phyloP scores from a whole-genome alignment of 768 basidiomycete genomes.

The Dioszegia aurantiaca region DNA sequence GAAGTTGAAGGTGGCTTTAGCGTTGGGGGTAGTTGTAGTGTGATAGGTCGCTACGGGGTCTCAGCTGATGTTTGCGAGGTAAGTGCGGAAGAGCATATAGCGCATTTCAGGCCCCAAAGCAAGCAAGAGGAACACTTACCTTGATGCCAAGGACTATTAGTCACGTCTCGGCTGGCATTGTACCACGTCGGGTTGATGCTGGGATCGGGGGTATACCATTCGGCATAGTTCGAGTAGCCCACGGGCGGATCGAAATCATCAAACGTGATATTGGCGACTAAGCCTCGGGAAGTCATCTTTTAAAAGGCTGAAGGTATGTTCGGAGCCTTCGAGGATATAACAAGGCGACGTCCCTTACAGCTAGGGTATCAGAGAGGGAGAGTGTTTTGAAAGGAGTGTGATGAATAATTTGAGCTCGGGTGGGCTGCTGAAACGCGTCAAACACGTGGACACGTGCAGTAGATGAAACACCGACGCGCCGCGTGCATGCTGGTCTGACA shows the following conservation, averaged over 20 bases:
- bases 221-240: constrained; percentile 30
- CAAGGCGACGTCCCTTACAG: no score
- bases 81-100: neutral
- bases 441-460: no score
- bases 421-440: neutral
- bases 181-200: constrained; percentile 45
- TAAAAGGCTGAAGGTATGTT: no score
- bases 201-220: constrained; percentile 52
- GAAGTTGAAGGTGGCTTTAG: constrained; percentile 47
- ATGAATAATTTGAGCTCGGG: neutral
- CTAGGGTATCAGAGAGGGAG: no score
- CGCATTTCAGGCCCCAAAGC: no score
- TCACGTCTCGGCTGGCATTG: constrained; percentile 31
- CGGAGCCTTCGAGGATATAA: no score
- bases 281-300: neutral
- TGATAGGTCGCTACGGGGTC: constrained; percentile 48
- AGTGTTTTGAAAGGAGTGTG: neutral
- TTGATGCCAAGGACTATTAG: constrained; percentile 46
- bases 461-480: no score
- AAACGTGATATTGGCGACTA: constrained; percentile 32
- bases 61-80: neutral
- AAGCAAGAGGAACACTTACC: constrained; percentile 29
- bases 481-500: no score
- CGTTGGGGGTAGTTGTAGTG: constrained; percentile 34
- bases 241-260: constrained; percentile 52